Evolutionary conservation across 495 filamentous ascomycete species (phyloP).

Genomic region (Clohesyomyces aquaticus): DNA sequence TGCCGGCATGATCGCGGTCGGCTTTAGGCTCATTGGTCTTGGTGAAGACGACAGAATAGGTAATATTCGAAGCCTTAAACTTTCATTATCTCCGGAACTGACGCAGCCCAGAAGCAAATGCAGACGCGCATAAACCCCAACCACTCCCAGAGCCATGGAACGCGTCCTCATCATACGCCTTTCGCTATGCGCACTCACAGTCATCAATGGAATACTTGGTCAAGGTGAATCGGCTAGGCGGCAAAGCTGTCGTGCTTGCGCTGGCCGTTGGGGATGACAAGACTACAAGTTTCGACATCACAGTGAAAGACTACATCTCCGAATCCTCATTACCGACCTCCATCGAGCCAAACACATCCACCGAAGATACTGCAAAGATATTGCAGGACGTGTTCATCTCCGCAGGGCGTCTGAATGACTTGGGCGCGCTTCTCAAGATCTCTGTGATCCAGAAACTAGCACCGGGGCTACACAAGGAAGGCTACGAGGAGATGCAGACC

Average conservation of each 20-base stretch:
- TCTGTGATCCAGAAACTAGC: slow-evolving; percentile 80
- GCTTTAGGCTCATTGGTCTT: slow-evolving; percentile 81
- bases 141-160: slow-evolving; percentile 84
- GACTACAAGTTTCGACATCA: slow-evolving; percentile 75
- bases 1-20: slow-evolving; percentile 77
- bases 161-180: slow-evolving; percentile 66
- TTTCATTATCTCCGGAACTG: slow-evolving; percentile 8
- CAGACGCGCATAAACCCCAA: slow-evolving; percentile 50
- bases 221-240: slow-evolving; percentile 78
- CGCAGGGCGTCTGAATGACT: slow-evolving; percentile 64
- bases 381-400: slow-evolving; percentile 77
- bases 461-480: slow-evolving; percentile 73
- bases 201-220: slow-evolving; percentile 84
- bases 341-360: slow-evolving; percentile 32
- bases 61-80: slow-evolving; percentile 41
- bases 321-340: slow-evolving; percentile 61
- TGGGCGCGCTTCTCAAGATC: slow-evolving; percentile 69
- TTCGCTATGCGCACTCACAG: slow-evolving; percentile 89
- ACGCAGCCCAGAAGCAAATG: slow-evolving; percentile 51
- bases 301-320: slow-evolving; percentile 75
- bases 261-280: slow-evolving; percentile 79
- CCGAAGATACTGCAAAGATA: slow-evolving; percentile 45
- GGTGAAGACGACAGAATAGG: slow-evolving; percentile 75
- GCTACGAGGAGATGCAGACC: slow-evolving; percentile 62
- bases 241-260: slow-evolving; percentile 80